phyloP scores from a whole-genome alignment of 345 rosid species.

The Sisymbrium irio region DNA sequence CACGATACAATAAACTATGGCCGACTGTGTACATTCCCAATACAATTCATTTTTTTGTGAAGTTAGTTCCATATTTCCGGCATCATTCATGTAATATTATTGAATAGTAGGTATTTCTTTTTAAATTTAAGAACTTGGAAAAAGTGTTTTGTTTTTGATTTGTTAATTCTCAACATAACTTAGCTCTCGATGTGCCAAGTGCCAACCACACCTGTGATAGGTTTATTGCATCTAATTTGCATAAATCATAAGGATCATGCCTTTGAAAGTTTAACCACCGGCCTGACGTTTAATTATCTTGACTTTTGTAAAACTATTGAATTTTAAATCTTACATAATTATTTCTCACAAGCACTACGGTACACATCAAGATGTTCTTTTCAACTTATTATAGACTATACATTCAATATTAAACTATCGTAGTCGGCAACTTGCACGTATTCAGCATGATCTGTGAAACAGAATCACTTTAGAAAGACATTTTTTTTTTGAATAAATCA shows the following conservation, averaged over 20 bases:
- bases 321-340: neutral
- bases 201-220: constrained; percentile 2
- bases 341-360: neutral
- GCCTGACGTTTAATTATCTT: neutral
- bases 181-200: neutral
- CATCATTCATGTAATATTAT: neutral
- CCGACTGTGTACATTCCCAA: neutral
- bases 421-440: constrained; percentile 7
- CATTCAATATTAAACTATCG: neutral
- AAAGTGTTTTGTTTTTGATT: neutral
- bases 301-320: neutral
- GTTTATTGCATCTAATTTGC: neutral
- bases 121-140: neutral
- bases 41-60: neutral
- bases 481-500: neutral
- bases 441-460: constrained; percentile 3
- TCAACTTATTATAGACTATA: neutral
- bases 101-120: neutral
- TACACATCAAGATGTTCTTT: neutral
- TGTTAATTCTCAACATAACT: neutral
- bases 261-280: neutral
- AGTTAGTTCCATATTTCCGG: neutral
- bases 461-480: neutral
- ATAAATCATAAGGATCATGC: neutral
- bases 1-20: too few relatives aligned